Evolutionary conservation across 2,329 filamentous ascomycete genomes (phyloP).

Genomic region (Cladobotryum protrusum): DNA sequence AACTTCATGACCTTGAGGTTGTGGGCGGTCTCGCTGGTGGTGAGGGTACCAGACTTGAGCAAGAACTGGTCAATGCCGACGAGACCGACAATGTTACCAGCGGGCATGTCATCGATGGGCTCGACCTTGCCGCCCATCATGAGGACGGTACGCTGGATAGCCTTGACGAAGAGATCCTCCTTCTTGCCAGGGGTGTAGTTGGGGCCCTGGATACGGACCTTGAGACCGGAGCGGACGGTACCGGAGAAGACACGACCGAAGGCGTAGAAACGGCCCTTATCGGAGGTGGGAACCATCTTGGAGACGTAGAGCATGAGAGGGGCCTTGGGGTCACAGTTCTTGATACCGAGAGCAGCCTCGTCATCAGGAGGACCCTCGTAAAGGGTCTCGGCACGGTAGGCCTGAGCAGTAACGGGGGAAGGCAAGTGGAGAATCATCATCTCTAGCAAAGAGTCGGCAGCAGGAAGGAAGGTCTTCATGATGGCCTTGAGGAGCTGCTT

Average conservation of each 20-base stretch:
- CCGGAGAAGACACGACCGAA: constrained; percentile 99
- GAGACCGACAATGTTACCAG: constrained; percentile 99
- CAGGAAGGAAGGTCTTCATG: constrained; percentile 98
- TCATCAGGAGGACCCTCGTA: constrained; percentile 97
- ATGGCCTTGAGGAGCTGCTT: constrained; percentile 96
- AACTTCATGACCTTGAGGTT: constrained; percentile 99
- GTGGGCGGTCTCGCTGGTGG: constrained; percentile 94
- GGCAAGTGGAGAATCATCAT: constrained; percentile 99
- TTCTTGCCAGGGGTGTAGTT: constrained; percentile 98
- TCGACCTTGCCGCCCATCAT: constrained; percentile 99
- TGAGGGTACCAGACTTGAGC: constrained; percentile 99
- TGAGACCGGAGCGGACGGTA: constrained; percentile 95
- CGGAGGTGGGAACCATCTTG: constrained; percentile 99
- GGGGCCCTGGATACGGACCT: constrained; percentile 99
- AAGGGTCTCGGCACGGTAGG: constrained; percentile 95
- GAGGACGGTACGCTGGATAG: constrained; percentile 98
- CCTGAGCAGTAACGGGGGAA: constrained; percentile 91
- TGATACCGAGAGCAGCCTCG: constrained; percentile 89
- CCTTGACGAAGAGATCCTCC: constrained; percentile 99
- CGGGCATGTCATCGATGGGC: constrained; percentile 97
- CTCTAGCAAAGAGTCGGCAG: constrained; percentile 95
- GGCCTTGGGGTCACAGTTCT: constrained; percentile 95
- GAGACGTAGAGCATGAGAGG: constrained; percentile 99
- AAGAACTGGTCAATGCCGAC: constrained; percentile 99
- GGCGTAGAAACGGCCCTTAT: constrained; percentile 99